phyloP scores from a whole-genome alignment of 73 alveolate species.

The Stentor coeruleus region DNA sequence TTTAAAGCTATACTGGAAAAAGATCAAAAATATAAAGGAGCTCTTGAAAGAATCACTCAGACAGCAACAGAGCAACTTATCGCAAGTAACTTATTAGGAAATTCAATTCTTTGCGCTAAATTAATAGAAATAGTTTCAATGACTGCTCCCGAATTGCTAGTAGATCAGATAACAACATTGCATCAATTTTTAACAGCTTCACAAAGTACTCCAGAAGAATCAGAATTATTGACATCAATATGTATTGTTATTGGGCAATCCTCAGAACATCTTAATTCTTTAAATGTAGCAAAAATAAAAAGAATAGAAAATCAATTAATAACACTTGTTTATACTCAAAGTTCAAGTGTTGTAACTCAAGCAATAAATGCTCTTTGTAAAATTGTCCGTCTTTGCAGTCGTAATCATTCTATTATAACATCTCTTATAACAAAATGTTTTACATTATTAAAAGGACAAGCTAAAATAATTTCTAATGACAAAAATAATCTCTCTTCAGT shows the following conservation, averaged over 20 bases:
- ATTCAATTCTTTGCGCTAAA: constrained; percentile 8
- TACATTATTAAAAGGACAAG: background rate
- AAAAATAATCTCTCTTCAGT: background rate
- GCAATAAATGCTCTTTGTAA: constrained; percentile 14
- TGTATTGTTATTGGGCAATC: background rate
- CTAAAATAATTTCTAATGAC: background rate
- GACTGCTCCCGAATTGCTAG: background rate
- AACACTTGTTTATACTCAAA: constrained; percentile 13
- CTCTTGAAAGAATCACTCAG: background rate
- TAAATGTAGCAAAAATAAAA: background rate
- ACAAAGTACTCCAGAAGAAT: background rate
- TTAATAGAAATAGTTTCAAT: constrained; percentile 5
- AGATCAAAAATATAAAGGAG: background rate
- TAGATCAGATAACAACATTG: background rate
- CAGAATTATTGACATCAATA: background rate
- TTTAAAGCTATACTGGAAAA: background rate
- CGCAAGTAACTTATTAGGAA: background rate
- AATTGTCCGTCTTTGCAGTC: background rate
- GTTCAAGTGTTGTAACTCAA: constrained; percentile 2
- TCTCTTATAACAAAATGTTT: background rate
- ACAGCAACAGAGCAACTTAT: constrained; percentile 6
- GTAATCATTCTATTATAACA: background rate
- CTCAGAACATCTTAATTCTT: background rate
- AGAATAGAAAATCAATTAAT: constrained; percentile 6
- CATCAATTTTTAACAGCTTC: background rate